phyloP scores from a whole-genome alignment of 2,329 filamentous ascomycete genomes.

The Aspergillus felis region DNA sequence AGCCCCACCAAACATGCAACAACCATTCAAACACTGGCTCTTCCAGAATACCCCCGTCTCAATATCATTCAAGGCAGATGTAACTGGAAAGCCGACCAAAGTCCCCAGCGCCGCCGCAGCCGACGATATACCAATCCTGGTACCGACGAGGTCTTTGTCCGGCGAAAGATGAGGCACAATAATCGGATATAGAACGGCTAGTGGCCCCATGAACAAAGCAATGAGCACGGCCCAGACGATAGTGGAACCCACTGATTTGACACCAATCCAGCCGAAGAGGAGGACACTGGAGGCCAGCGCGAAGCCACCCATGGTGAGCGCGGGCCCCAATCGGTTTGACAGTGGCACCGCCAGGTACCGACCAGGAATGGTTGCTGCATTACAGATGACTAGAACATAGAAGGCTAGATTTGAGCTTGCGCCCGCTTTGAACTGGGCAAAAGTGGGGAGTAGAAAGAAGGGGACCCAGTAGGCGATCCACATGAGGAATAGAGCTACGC shows the following conservation, averaged over 20 bases:
- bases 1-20: constrained; percentile 1
- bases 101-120: constrained; percentile 2
- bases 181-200: constrained; percentile 1
- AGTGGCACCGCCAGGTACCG: constrained; percentile 1
- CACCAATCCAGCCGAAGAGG: constrained; percentile 2
- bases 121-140: constrained; percentile 3
- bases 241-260: background rate
- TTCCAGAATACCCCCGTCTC: constrained; percentile 1
- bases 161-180: constrained; percentile 1
- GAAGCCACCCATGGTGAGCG: constrained; percentile 1
- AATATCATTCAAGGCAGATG: constrained; percentile 3
- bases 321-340: background rate
- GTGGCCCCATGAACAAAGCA: constrained; percentile 3
- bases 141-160: constrained; percentile 1
- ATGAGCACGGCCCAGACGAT: constrained; percentile 1
- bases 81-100: constrained; percentile 1
- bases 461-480: constrained; percentile 3
- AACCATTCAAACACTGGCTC: constrained; percentile 1
- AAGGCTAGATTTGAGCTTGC: constrained; percentile 4
- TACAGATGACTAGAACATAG: constrained; percentile 1
- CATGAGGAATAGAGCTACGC: constrained; percentile 2
- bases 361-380: constrained; percentile 1
- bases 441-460: constrained; percentile 3
- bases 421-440: constrained; percentile 1
- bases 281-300: constrained; percentile 1